phyloP scores from a whole-genome alignment of 2,329 filamentous ascomycete species.

The Podosphaera fusca region DNA sequence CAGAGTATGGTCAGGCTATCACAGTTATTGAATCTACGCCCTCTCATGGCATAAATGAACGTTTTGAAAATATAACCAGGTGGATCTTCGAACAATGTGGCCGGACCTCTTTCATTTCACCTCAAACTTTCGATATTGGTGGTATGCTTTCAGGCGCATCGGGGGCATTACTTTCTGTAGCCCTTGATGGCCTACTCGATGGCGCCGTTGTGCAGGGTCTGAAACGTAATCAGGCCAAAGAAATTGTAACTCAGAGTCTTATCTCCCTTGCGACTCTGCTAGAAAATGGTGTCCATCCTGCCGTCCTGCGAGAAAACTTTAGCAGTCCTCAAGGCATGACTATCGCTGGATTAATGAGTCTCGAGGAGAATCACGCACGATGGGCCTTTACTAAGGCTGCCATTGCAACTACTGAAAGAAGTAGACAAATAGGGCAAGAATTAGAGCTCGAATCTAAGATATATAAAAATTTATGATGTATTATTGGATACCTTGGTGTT shows the following conservation, averaged over 20 bases:
- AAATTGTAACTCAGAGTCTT: constrained; percentile 61
- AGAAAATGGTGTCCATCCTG: constrained; percentile 38
- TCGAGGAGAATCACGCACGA: constrained; percentile 51
- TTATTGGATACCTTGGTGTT: no score
- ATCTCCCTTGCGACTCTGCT: constrained; percentile 28
- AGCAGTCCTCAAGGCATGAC: constrained; percentile 58
- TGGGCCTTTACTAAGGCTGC: constrained; percentile 44
- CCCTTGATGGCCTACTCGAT: constrained; percentile 55
- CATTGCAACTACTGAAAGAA: constrained; percentile 36
- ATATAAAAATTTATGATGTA: no score
- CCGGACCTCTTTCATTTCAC: constrained; percentile 41
- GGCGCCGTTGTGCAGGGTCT: constrained; percentile 60
- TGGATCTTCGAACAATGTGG: constrained; percentile 63
- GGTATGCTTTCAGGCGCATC: constrained; percentile 55
- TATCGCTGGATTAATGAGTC: constrained; percentile 46
- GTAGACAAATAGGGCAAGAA: constrained; percentile 9
- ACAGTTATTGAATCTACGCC: constrained; percentile 35
- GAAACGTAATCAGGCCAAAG: constrained; percentile 45
- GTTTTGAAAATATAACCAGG: constrained; percentile 35
- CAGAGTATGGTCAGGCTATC: constrained; percentile 58
- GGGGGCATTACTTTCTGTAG: constrained; percentile 51
- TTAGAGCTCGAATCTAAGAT: neutral
- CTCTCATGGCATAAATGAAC: neutral
- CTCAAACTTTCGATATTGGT: constrained; percentile 44
- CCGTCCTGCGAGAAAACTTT: constrained; percentile 50